phyloP scores from a whole-genome alignment of 495 filamentous ascomycete genomes.

The Filosporella fistucella region DNA sequence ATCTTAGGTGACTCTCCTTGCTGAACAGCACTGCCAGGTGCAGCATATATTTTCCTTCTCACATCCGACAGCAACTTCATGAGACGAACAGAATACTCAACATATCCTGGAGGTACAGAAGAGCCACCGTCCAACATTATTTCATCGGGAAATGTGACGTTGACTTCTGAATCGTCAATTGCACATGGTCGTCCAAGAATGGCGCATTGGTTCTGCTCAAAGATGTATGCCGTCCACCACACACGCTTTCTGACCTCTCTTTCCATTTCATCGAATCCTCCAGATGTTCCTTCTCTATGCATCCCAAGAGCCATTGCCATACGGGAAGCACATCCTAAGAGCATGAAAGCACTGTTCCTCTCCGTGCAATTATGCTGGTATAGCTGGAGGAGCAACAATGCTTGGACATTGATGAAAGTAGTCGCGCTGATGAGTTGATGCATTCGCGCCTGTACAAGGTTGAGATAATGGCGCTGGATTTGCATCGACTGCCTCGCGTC shows the following conservation, averaged over 20 bases:
- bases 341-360: slow-evolving; percentile 36
- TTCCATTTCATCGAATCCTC: slow-evolving; percentile 32
- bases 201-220: slow-evolving; percentile 39
- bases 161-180: slow-evolving; percentile 38
- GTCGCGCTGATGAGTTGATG: slow-evolving; percentile 32
- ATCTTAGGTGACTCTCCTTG: slow-evolving; percentile 18
- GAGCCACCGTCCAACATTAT: slow-evolving; percentile 24
- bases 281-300: slow-evolving; percentile 36
- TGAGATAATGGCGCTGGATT: slow-evolving; percentile 33
- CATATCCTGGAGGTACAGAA: slow-evolving; percentile 22
- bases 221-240: slow-evolving; percentile 44
- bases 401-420: slow-evolving; percentile 38
- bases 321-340: slow-evolving; percentile 36
- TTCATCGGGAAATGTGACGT: slow-evolving; percentile 31
- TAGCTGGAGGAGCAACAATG: slow-evolving; percentile 39
- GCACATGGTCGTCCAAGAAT: slow-evolving; percentile 42
- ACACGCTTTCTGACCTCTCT: slow-evolving; percentile 38
- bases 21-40: slow-evolving; percentile 9
- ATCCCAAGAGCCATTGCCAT: slow-evolving; percentile 43
- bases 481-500: slow-evolving; percentile 24
- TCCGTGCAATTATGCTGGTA: slow-evolving; percentile 42
- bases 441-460: slow-evolving; percentile 25
- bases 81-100: slow-evolving; percentile 22
- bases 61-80: slow-evolving; percentile 15
- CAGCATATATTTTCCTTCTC: slow-evolving; percentile 19